phyloP scores from a whole-genome alignment of 805 yeast species.

The Pichia thaimueangensis region DNA sequence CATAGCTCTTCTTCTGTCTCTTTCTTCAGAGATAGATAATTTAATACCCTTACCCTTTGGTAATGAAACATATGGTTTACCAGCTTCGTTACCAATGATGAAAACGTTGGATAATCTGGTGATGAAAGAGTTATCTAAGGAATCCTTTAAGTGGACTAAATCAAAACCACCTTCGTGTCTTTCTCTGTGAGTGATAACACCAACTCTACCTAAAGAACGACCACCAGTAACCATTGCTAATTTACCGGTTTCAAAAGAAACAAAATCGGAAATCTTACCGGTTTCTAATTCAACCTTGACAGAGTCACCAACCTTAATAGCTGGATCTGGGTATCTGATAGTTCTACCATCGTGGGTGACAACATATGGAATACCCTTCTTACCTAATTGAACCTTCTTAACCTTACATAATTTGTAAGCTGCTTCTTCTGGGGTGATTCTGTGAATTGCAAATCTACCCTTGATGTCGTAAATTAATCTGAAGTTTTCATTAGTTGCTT shows the following conservation, averaged over 20 bases:
- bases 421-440: slow-evolving; percentile 98
- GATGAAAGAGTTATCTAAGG: slow-evolving; percentile 90
- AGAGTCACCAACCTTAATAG: slow-evolving; percentile 94
- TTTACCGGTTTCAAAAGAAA: slow-evolving; percentile 90
- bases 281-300: slow-evolving; percentile 94
- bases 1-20: slow-evolving; percentile 96
- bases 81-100: slow-evolving; percentile 85
- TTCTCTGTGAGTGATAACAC: slow-evolving; percentile 93
- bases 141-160: slow-evolving; percentile 93
- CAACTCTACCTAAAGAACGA: slow-evolving; percentile 97
- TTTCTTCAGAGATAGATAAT: slow-evolving; percentile 92
- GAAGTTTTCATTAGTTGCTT: slow-evolving; percentile 99
- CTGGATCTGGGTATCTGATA: slow-evolving; percentile 98
- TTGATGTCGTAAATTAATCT: slow-evolving; percentile 97
- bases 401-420: slow-evolving; percentile 97
- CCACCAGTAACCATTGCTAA: slow-evolving; percentile 95
- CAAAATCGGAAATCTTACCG: slow-evolving; percentile 86
- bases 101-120: slow-evolving; percentile 92
- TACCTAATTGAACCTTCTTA: slow-evolving; percentile 96
- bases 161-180: slow-evolving; percentile 98
- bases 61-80: slow-evolving; percentile 88
- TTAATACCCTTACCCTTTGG: slow-evolving; percentile 99
- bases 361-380: slow-evolving; percentile 96
- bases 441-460: slow-evolving; percentile 99
- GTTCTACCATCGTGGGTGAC: slow-evolving; percentile 99